These are phyloP conservation scores for Isochrysis galbana DNA, from an alignment of 78 protist genomes.

Conservation along the genomic window DNA sequence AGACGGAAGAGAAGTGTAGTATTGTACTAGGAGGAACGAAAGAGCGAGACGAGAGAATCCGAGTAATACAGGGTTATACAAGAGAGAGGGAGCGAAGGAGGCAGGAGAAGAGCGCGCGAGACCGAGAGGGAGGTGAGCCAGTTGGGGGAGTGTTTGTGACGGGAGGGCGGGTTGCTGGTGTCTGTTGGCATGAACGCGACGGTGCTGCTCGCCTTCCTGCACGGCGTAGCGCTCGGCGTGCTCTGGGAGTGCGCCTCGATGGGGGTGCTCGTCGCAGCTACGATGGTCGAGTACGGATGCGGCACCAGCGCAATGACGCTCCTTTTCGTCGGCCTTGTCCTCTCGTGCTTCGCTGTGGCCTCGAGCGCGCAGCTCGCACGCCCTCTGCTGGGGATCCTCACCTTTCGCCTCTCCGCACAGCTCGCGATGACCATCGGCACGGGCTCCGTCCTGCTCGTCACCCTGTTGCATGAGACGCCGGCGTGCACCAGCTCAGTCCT, in stretches of 20 bases:
- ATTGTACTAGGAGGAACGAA: too few species aligned
- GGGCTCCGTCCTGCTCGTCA: not conserved
- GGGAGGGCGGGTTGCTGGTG: too few species aligned
- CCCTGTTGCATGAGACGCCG: not conserved
- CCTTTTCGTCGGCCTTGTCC: not conserved
- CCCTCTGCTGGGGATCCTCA: not conserved
- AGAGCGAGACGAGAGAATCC: too few species aligned
- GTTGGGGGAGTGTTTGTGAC: too few species aligned
- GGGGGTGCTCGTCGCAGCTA: not conserved
- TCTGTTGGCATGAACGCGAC: not conserved
- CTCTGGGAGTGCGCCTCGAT: slow-evolving; percentile 21
- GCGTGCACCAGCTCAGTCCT: not conserved
- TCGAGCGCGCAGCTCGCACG: not conserved
- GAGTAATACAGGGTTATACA: too few species aligned
- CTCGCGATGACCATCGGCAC: slow-evolving; percentile 16
- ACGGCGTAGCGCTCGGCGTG: not conserved
- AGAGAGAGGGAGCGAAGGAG: too few species aligned
- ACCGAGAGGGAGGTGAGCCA: too few species aligned
- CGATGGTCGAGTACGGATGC: not conserved
- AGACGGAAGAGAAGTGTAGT: too few species aligned
- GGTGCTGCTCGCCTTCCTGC: not conserved
- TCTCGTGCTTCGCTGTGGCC: not conserved
- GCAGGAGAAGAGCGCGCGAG: too few species aligned
- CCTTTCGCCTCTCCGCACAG: slow-evolving; percentile 11
- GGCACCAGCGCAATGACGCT: not conserved